A percentile compares a stretch with the other conserved stretches of the same genome.
Evolutionary conservation across 108 stramenopile genomes (phyloP).

Genomic region (Mayamaea pseudoterrestris): DNA sequence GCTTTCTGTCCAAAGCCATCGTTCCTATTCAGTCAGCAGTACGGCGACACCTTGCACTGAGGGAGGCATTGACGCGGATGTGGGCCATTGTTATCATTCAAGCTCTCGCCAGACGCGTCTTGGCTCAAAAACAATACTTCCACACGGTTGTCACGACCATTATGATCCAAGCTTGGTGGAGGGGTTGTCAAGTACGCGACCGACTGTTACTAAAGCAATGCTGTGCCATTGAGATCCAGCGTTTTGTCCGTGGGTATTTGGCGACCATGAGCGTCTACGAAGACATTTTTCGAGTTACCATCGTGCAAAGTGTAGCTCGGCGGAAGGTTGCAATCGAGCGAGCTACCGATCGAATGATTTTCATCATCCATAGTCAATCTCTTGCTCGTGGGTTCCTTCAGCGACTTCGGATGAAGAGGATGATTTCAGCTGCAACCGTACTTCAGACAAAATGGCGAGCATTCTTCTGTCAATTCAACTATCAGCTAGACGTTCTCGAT

Average conservation of each 20-base stretch:
- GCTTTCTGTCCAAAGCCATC: slow-evolving; percentile 61
- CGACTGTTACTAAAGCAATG: slow-evolving; percentile 48
- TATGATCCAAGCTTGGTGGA: slow-evolving; percentile 49
- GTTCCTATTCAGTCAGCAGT: slow-evolving; percentile 74
- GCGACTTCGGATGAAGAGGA: slow-evolving; percentile 10
- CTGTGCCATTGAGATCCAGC: slow-evolving; percentile 67
- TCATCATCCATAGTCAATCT: slow-evolving; percentile 36
- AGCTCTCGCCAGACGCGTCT: slow-evolving; percentile 45
- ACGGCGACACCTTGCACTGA: slow-evolving; percentile 56
- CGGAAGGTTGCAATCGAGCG: slow-evolving; percentile 33
- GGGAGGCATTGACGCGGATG: slow-evolving; percentile 46
- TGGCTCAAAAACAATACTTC: slow-evolving; percentile 29
- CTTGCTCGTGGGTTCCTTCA: slow-evolving; percentile 28
- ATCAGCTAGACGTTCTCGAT: slow-evolving; percentile 41
- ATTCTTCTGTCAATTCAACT: slow-evolving; percentile 29
- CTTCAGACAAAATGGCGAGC: slow-evolving; percentile 44
- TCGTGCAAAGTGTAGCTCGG: slow-evolving; percentile 42
- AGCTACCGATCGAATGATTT: slow-evolving; percentile 26
- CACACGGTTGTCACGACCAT: slow-evolving; percentile 32
- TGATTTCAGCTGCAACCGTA: slow-evolving; percentile 16
- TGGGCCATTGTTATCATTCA: slow-evolving; percentile 67
- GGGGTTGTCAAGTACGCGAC: slow-evolving; percentile 49
- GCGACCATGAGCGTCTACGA: slow-evolving; percentile 38
- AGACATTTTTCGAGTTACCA: slow-evolving; percentile 45
- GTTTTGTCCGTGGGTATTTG: slow-evolving; percentile 29